phyloP scores from a whole-genome alignment of 2,329 filamentous ascomycete species.

The Pseudocercospora cruenta region DNA sequence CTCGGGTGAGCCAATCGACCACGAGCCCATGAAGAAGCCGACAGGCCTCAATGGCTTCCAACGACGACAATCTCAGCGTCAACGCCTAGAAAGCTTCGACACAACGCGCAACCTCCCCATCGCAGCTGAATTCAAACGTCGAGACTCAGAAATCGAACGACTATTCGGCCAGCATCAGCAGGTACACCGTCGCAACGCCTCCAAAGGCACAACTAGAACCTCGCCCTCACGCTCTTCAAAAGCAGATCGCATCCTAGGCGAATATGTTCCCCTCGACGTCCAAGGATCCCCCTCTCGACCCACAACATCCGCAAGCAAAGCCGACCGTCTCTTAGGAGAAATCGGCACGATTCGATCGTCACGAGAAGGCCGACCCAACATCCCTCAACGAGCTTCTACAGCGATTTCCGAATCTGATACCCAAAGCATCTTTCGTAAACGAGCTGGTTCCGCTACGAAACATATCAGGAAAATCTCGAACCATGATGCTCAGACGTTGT shows the following conservation, averaged over 20 bases:
- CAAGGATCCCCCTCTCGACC: not conserved
- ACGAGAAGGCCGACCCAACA: slow-evolving; percentile 1
- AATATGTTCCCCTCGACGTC: not conserved
- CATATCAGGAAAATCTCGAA: not conserved
- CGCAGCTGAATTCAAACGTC: slow-evolving; percentile 6
- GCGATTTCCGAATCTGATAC: not conserved
- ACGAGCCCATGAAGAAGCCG: not conserved
- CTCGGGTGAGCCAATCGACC: not conserved
- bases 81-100: slow-evolving; percentile 6
- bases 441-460: slow-evolving; percentile 4
- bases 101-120: slow-evolving; percentile 5
- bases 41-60: not conserved
- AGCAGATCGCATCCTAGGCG: not conserved
- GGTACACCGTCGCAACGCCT: not conserved
- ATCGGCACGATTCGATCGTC: not conserved
- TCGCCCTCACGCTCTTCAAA: not conserved
- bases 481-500: not conserved
- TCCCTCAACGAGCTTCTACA: slow-evolving; percentile 2
- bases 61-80: not conserved
- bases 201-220: not conserved
- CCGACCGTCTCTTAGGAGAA: not conserved
- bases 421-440: not conserved
- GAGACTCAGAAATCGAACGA: slow-evolving; percentile 12
- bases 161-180: slow-evolving; percentile 12
- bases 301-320: not conserved